Percentiles rank a stretch among this genome's conserved stretches.
Evolutionary conservation across 2,329 filamentous ascomycete species (phyloP).

Genomic region (Penicillium sp.): DNA sequence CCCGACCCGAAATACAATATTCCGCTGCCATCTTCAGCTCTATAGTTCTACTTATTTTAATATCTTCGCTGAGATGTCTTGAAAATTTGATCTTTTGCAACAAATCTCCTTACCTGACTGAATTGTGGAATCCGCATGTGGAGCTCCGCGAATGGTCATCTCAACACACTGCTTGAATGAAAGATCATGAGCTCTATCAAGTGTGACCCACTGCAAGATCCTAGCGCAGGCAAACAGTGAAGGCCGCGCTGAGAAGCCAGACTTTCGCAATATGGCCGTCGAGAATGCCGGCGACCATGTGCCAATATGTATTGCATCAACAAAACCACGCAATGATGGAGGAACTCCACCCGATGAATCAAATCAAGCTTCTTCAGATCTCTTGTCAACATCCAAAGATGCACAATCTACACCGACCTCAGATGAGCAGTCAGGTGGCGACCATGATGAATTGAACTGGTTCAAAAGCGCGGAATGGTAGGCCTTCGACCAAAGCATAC

Average conservation of each 20-base stretch:
- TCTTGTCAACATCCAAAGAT: background rate
- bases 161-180: background rate
- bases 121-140: background rate
- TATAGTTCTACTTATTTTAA: background rate
- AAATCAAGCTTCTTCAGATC: background rate
- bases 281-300: conserved; percentile 1
- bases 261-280: conserved; percentile 13
- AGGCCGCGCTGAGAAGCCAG: background rate
- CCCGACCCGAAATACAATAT: conserved; percentile 10
- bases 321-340: conserved; percentile 8
- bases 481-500: conserved; percentile 1
- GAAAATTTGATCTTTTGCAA: background rate
- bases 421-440: no score
- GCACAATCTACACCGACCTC: background rate
- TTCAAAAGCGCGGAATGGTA: conserved; percentile 52
- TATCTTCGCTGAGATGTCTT: conserved; percentile 2
- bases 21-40: background rate
- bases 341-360: background rate
- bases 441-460: conserved; percentile 28
- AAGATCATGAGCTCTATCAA: background rate
- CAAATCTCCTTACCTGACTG: background rate
- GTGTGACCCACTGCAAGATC: background rate
- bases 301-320: conserved; percentile 33
- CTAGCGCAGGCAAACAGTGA: background rate
- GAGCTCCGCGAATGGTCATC: no score